Evolutionary conservation across 805 yeast genomes (phyloP), one percentile per base, ranked within the genome.

Genomic region (Candida nemodendra): DNA sequence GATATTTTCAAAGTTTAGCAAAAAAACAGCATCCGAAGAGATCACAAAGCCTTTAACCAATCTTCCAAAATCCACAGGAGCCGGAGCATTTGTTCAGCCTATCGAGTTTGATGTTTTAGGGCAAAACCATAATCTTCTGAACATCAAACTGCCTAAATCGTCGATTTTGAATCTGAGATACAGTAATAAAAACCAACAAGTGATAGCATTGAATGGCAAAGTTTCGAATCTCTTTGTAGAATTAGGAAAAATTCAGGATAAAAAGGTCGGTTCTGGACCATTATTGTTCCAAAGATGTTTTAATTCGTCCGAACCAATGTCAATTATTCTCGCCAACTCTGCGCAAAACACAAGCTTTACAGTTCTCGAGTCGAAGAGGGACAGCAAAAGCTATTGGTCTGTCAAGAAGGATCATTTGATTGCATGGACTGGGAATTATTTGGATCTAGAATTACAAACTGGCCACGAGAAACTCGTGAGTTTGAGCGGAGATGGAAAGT

Each of bases 401-500:
- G 55, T 72, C 13, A 64, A 58, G 22, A 62, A 62, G 32, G 56
- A 60, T 11, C 56, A 56, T 36, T 42, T 74, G 9, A 57, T 72
- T 9, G 75, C 77, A 5, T 74, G 78, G 78, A 58, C 72, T 1
- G 78, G 76, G 1, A 65, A 59, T 33, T 52, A 58, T 31, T 45
- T 70, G 15, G 45, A 57, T 21, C 25, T 56, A 19, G 34, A 32
- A 4, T 15, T 38, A 11, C 31, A 41, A 1, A 27, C 27, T 1
- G 38, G 27, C n/a, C 21, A 36, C 14, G 34, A 41, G 1, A 46
- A 47, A 17, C 24, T 51, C 4, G 38, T 48, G 9, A 38, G 39
- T 3, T 37, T 50, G 16, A 29, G 34, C 7, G 77, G 77, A 1
- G 58, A 58, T 14, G 78, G 78, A 1, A 48, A 42, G 2, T 32